Conservation (phyloP, 1,284 basidiomycete species). For the Cutaneotrichosporon dermatis region DNA sequence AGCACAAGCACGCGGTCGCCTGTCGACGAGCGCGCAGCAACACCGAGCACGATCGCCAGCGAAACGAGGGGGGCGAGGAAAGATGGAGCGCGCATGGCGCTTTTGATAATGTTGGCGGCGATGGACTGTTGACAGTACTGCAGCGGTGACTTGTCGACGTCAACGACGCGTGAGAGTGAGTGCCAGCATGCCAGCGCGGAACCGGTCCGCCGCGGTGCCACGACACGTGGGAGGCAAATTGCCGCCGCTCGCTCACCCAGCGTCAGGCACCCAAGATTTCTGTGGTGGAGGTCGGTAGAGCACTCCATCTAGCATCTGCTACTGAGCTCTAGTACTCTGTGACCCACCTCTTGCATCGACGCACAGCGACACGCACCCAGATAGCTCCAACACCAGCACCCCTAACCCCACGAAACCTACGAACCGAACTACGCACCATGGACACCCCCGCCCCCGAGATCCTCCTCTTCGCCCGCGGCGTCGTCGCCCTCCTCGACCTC, state of each 20-base stretch:
- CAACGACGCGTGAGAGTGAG: background rate
- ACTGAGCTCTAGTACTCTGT: too few relatives aligned
- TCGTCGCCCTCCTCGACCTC: constrained; percentile 67
- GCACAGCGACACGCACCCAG: too few relatives aligned
- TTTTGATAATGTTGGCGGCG: background rate
- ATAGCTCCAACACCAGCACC: too few relatives aligned
- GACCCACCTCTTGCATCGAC: too few relatives aligned
- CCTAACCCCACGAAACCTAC: too few relatives aligned
- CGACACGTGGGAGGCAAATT: constrained; percentile 1
- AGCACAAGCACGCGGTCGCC: constrained; percentile 80
- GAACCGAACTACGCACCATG: background rate
- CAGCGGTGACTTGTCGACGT: too few relatives aligned
- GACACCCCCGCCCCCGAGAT: constrained; percentile 22
- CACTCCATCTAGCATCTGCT: background rate
- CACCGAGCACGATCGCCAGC: constrained; percentile 16
- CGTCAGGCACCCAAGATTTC: background rate
- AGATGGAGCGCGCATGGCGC: constrained; percentile 13
- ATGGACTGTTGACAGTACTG: too few relatives aligned
- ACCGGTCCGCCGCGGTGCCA: background rate
- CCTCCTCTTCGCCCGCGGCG: constrained; percentile 71
- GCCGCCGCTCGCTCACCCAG: background rate
- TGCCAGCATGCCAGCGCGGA: background rate
- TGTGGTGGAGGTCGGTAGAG: constrained; percentile 3
- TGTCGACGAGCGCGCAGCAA: constrained; percentile 66
- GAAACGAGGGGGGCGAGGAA: constrained; percentile 8